A percentile compares a stretch with the other conserved stretches of the same genome.
Conservation (phyloP, 441 rosid species). For the Populus hybrid region DNA sequence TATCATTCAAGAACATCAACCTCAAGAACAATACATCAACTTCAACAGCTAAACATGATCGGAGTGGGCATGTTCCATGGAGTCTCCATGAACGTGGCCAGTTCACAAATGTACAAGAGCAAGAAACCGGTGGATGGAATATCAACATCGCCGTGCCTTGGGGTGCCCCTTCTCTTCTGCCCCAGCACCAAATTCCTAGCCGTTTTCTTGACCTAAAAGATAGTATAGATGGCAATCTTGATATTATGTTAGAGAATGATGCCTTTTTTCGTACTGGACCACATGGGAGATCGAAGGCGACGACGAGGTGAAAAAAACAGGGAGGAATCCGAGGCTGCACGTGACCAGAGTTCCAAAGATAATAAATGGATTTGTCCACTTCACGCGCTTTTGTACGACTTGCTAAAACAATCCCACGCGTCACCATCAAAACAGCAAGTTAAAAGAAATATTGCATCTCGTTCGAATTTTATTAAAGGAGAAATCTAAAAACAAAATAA, state of each 20-base stretch:
- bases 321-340: slow-evolving; percentile 36
- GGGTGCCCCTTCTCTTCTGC: not conserved
- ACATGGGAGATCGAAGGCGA: slow-evolving; percentile 22
- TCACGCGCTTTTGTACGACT: not conserved
- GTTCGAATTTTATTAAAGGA: not conserved
- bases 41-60: not conserved
- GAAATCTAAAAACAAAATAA: not conserved
- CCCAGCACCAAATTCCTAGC: not conserved
- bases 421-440: not conserved
- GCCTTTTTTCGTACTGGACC: slow-evolving; percentile 12
- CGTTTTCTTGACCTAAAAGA: slow-evolving; percentile 4
- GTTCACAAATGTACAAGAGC: not conserved
- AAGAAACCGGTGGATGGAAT: not conserved
- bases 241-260: not conserved
- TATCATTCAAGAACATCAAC: not conserved
- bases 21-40: not conserved
- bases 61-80: not conserved
- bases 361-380: not conserved
- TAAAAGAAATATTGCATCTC: too few species aligned
- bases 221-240: slow-evolving; percentile 21
- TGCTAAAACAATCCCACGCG: not conserved
- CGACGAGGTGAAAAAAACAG: slow-evolving; percentile 11
- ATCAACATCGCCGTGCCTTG: not conserved
- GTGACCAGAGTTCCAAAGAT: slow-evolving; percentile 26
- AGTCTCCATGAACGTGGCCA: slow-evolving; percentile 17